A percentile compares a stretch with the other conserved stretches of the same genome.
These are phyloP conservation scores for Suillus variegatus DNA, from an alignment of 768 basidiomycete genomes.

Conservation along the genomic window DNA sequence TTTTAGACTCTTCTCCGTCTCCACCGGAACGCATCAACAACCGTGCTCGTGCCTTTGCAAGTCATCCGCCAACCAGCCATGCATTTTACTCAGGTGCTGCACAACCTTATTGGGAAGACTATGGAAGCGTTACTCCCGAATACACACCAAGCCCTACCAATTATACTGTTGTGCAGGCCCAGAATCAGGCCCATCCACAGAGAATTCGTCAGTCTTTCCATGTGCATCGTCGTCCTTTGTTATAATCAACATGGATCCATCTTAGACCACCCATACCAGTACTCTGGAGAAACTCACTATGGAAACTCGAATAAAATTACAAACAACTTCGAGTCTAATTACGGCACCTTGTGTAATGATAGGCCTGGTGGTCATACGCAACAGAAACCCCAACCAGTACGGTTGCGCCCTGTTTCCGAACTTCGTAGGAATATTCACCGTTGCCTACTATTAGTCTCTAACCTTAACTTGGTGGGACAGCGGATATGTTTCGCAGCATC, in stretches of 20 bases:
- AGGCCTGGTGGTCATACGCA: slow-evolving; percentile 19
- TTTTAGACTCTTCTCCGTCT: slow-evolving; percentile 36
- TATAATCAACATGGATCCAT: background rate
- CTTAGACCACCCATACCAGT: background rate
- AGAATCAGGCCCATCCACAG: background rate
- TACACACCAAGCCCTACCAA: background rate
- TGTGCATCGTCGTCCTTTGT: background rate
- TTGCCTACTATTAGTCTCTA: background rate
- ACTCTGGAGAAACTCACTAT: background rate
- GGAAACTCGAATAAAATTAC: background rate
- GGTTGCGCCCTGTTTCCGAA: slow-evolving; percentile 68
- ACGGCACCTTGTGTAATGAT: background rate
- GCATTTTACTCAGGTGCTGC: background rate
- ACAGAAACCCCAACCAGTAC: slow-evolving; percentile 46
- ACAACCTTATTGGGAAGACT: background rate
- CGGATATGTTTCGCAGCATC: slow-evolving; percentile 74
- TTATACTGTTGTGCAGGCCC: background rate
- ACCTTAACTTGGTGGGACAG: slow-evolving; percentile 41
- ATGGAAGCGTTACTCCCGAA: background rate
- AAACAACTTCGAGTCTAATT: background rate
- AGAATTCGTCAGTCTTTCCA: background rate
- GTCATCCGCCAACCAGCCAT: background rate
- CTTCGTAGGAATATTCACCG: slow-evolving; percentile 52
- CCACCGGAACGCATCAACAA: slow-evolving; percentile 28
- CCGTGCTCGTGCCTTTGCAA: background rate